Evolutionary conservation across 2,329 filamentous ascomycete genomes (phyloP).

Genomic region (Monilinia fructigena): DNA sequence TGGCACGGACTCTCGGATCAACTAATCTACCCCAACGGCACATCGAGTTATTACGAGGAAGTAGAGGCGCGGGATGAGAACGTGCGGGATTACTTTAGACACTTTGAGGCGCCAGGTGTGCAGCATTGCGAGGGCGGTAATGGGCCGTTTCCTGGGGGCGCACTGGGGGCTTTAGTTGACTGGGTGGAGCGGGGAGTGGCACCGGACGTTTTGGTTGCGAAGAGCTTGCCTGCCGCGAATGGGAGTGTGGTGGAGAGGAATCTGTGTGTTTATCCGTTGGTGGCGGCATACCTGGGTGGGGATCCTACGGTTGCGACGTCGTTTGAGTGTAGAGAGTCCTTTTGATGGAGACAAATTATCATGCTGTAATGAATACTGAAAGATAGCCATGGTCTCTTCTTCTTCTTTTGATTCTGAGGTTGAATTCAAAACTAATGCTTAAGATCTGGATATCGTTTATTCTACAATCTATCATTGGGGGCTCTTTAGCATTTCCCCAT

Average conservation of each 20-base stretch:
- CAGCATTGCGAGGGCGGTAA: slow-evolving; percentile 39
- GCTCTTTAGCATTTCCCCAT: too few species aligned
- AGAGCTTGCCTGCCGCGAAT: background rate
- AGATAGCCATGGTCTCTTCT: too few species aligned
- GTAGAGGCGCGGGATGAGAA: slow-evolving; percentile 26
- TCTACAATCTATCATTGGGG: too few species aligned
- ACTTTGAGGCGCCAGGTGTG: slow-evolving; percentile 40
- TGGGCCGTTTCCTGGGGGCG: slow-evolving; percentile 30
- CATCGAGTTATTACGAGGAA: slow-evolving; percentile 35
- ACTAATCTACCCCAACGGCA: slow-evolving; percentile 20
- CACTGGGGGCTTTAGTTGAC: slow-evolving; percentile 33
- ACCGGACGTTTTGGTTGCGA: slow-evolving; percentile 27
- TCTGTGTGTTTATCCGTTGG: slow-evolving; percentile 11
- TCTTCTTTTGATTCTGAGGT: too few species aligned
- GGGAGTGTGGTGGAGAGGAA: background rate
- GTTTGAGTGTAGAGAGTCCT: slow-evolving; percentile 6
- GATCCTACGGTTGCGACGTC: background rate
- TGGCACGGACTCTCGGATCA: slow-evolving; percentile 28
- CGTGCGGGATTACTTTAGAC: slow-evolving; percentile 39
- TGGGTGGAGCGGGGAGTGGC: slow-evolving; percentile 41
- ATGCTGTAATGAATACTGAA: too few species aligned
- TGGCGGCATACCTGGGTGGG: background rate
- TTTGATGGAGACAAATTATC: background rate
- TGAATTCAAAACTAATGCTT: too few species aligned
- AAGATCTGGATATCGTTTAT: too few species aligned